Evolutionary conservation across 139 green algal genomes (phyloP), one percentile per base, ranked within the genome.

Genomic region (Asterochloris erici): DNA sequence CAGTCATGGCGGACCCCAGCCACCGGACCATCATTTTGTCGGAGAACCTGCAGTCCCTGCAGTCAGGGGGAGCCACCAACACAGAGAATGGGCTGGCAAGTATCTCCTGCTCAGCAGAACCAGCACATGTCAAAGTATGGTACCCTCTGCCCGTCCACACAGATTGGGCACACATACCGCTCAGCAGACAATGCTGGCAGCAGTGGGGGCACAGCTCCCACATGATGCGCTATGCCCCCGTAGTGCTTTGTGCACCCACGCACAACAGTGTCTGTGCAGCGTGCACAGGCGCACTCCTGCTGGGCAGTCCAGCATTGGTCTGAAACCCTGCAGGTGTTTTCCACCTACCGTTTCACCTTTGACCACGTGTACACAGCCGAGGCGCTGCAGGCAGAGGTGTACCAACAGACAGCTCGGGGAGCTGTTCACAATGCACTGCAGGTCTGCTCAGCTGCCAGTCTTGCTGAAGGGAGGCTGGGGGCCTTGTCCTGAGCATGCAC

Each of bases 281-380:
- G 38, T 14, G 38, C 74, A 63, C 14, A 63, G 29, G 14, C 15
- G 38, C 17, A 64, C 6, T 17, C 64, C 14, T 63, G 15, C 29
- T 38, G 74, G 14, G 24, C 38, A 64, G 10, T 17, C 68, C 10
- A 17, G 13, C 24, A 24, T 19, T 63, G 14, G 24, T 24, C 9
- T 79, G 1, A 63, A 2, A 27, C n/a, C 23, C 27, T 79, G 82
- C 79, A 87, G 85, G 74, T 90, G 12, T 90, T 88, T 69, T 79
- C 85, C 76, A 89, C 85, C 12, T 85, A 91, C 23, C 84, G 91
- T 76, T 98, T 98, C 87, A 96, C 91, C 0, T 99, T 98, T 86
- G 96, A 99, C 84, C 88, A 91, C 54, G 94, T 98, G 79, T 98
- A 96, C 82, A 90, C 93, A 38, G 91, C 95, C 66, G 84, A 93